These are phyloP conservation scores for Pseudonitzschia multiseries DNA, from an alignment of 108 stramenopile species.

Conservation along the genomic window DNA sequence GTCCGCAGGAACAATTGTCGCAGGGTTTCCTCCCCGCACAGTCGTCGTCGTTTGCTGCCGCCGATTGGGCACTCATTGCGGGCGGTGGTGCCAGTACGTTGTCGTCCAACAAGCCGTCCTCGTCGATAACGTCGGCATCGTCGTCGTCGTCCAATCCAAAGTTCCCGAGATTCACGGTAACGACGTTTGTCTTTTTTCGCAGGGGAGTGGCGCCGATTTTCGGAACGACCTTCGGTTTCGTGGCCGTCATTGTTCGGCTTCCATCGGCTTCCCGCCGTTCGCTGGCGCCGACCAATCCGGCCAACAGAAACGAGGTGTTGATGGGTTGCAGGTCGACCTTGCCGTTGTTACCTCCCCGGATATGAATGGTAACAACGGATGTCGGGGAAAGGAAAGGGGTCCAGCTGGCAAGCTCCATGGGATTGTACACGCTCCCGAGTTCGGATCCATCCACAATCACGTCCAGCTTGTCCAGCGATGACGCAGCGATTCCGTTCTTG, in stretches of 20 bases:
- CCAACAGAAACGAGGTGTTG: constrained; percentile 64
- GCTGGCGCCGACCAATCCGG: constrained; percentile 57
- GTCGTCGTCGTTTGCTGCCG: constrained; percentile 52
- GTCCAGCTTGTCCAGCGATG: constrained; percentile 32
- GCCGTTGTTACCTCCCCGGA: constrained; percentile 22
- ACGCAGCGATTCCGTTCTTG: constrained; percentile 6
- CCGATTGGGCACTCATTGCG: constrained; percentile 29
- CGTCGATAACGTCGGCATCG: constrained; percentile 75
- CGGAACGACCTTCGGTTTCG: constrained; percentile 24
- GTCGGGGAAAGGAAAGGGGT: constrained; percentile 20
- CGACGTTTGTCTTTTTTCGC: constrained; percentile 27
- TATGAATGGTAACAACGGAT: constrained; percentile 32
- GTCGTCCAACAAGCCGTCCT: constrained; percentile 52
- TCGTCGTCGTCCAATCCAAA: constrained; percentile 48
- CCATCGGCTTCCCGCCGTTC: constrained; percentile 52
- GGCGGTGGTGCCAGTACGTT: constrained; percentile 56
- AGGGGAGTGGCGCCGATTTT: constrained; percentile 25
- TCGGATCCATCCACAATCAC: constrained; percentile 31
- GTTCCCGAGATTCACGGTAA: constrained; percentile 6
- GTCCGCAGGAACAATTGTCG: constrained; percentile 97
- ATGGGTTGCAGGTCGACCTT: constrained; percentile 34
- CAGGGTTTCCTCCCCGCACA: constrained; percentile 89
- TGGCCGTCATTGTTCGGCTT: constrained; percentile 50
- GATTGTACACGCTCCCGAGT: constrained; percentile 38
- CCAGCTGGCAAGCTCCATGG: constrained; percentile 51